Base-by-base conservation (phyloP, 2,329 filamentous ascomycete genomes). In the Aureobasidium sp. region DNA sequence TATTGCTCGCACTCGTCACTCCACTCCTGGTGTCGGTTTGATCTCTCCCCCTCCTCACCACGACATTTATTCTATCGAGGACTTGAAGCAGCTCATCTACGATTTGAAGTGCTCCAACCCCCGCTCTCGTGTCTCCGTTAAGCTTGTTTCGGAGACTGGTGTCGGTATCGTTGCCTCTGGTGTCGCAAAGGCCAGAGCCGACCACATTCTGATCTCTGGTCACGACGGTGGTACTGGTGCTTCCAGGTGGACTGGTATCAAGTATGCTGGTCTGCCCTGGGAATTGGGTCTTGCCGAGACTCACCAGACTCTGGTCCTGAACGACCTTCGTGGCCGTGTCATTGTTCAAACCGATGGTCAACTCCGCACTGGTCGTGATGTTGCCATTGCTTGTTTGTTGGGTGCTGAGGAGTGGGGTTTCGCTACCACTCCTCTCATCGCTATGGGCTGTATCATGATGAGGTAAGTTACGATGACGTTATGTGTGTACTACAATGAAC, bases 341-440 rank as follows among this genome's bases (percentile, higher is more conserved):
- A 89, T 97, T 66, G 91, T 97, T 37, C 92, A 97, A 79, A 97
- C 93, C 66, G 93, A 97, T 76, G 93, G 93, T 71, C 93, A 97
- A 75, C 81, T 97, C 59, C 85, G 91, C 67, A 97, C 93, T 64
- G 93, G 93, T 66, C 86, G 93, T 67, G 93, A 97, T 78, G 87
- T 97, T 61, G 93, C 92, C 54, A 92, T 97, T 67, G 93, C 93
- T 64, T 96, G 91, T 81, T 76, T 97, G 70, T 87, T 97, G 60
- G 93, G 93, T 78, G 93, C 93, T n/a, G 93, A 97, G 76, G 93
- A 97, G 78, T 97, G 90, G 85, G 93, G 93, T 19, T 97, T 97
- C 71, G 93, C 93, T 44, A 97, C 93, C 0, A 89, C 93, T 64
- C 93, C 93, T 70, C 78, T 97, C 60, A 97, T 97, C 69, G 93